Evolutionary conservation across 2,329 filamentous ascomycete species (phyloP), one percentile per base, ranked within the genome.

Genomic region (Dactylonectria estremocensis): DNA sequence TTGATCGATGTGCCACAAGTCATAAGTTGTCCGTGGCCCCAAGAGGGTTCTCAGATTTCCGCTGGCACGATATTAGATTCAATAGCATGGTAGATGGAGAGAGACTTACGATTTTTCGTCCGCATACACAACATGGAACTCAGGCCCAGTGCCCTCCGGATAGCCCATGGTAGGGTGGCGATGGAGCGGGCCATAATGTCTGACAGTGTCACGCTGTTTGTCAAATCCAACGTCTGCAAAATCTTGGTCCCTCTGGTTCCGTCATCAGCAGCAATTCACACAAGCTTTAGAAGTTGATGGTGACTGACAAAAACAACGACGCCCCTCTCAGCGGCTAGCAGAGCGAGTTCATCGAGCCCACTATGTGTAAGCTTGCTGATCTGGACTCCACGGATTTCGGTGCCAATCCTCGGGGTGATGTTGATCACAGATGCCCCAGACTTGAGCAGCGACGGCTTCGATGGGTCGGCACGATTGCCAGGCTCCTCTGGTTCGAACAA

Each of bases 1-100:
- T n/a, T 80, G 78, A 45, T 80, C 78, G 0, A 79, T 67, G 14
- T 80, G 77, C 78, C 78, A 80, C 1, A 79, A 73, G 8, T 79
- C 77, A 8, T 78, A 79, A 1, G 71, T 71, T 1, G 75, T 75
- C 2, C 72, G 66, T 13, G 72, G 70, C 0, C 78, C 77, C 0
- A 79, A 67, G 0, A 79, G 75, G 2, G 58, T 76, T 55, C 78
- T 71, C 20, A 79, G 16, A 20, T 76, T 79, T 1, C 75, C 78
- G 0, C 72, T 76, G 2, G 5, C 40, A 4, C 1, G 1, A n/a
- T 33, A 33, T 72, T 4, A 54, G n/a, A 20, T 20, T 40, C 18
- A 11, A 1, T n/a, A 14, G 28, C 1, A 6, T 1, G 16, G 3
- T 40, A 18, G 3, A 24, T 18, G 5, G 1, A 10, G 9, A 5